A percentile compares a stretch with the other conserved stretches of the same genome.
phyloP scores from a whole-genome alignment of 2,329 filamentous ascomycete species.

The Gaeumannomyces sp. region DNA sequence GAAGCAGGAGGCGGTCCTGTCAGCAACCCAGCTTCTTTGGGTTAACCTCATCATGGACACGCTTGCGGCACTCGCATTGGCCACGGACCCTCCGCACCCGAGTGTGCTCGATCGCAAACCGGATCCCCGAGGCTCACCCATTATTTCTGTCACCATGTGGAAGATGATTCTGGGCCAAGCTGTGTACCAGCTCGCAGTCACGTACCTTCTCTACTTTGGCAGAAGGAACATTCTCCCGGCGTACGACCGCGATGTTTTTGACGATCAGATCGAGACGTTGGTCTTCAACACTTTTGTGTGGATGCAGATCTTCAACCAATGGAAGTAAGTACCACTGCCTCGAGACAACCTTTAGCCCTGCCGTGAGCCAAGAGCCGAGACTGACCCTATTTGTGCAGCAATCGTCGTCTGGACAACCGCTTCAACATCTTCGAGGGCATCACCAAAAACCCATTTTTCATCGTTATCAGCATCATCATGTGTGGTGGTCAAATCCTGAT shows the following conservation, averaged over 20 bases:
- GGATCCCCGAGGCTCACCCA: conserved; percentile 48
- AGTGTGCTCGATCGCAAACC: conserved; percentile 73
- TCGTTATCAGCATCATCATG: conserved; percentile 80
- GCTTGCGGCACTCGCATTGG: conserved; percentile 80
- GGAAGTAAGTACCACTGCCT: conserved; percentile 62
- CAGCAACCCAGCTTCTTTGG: conserved; percentile 66
- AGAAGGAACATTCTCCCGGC: conserved; percentile 45
- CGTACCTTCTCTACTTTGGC: conserved; percentile 75
- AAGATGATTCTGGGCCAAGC: conserved; percentile 98
- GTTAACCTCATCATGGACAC: conserved; percentile 98
- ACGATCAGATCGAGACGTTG: conserved; percentile 58
- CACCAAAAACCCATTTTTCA: conserved; percentile 79
- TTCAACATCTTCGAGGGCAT: conserved; percentile 96
- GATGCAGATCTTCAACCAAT: conserved; percentile 74
- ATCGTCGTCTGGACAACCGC: conserved; percentile 86
- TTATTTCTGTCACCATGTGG: conserved; percentile 91
- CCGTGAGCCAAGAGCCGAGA: neutral
- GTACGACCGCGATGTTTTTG: conserved; percentile 36
- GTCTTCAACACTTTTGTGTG: conserved; percentile 68
- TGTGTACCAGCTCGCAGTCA: conserved; percentile 75
- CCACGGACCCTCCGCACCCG: conserved; percentile 77
- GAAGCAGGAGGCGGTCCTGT: conserved; percentile 69
- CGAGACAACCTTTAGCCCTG: no score
- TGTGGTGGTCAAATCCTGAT: conserved; percentile 85
- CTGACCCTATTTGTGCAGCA: conserved; percentile 39